Base-by-base conservation (phyloP, 108 stramenopile species). In the Nitzschia sp. region DNA sequence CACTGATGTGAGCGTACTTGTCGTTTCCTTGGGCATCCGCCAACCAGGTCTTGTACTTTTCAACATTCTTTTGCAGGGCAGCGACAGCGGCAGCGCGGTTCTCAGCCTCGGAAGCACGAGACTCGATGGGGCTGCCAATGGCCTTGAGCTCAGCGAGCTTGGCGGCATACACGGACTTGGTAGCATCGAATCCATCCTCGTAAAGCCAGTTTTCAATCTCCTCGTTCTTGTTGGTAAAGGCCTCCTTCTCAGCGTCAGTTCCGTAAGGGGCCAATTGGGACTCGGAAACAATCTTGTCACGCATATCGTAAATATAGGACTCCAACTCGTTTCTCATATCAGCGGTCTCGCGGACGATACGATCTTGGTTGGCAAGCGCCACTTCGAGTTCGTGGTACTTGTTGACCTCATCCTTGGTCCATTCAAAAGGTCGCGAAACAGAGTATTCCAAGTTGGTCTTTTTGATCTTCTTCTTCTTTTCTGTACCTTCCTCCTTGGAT, bases 261-360 rank as follows among this genome's bases (percentile, higher is more conserved):
- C 77, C 83, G 75, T 84, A 99, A 12, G 73, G 51, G 11, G 73
- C 86, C 57, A 98, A 80, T 21, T 79, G 70, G 29, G 90, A 88
- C 15, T 84, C 82, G 10, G 93, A 95, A 52, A 79, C 70, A 58
- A 98, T 84, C 75, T 93, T 94, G 85, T 97, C 97, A 22, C 98
- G 93, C 98, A 98, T 96, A 61, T 82, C 73, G 80, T 98, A 99
- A 63, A 99, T 94, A 90, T 98, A 99, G 8, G 93, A 83, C 72
- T 99, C 99, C 22, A 99, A 80, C 69, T 98, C 97, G 75, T 99
- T 99, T 41, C 97, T 87, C 84, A 89, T 97, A 72, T 97, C 97
- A 14, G 94, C 74, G 7, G 98, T 99, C 79, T 97, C 97, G 22
- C 76, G 69, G n/a, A 98, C 79, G 58, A 98, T 61, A 24, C 92